These are phyloP conservation scores for Pythium brassicae DNA, from an alignment of 352 stramenopile genomes.

Conservation along the genomic window DNA sequence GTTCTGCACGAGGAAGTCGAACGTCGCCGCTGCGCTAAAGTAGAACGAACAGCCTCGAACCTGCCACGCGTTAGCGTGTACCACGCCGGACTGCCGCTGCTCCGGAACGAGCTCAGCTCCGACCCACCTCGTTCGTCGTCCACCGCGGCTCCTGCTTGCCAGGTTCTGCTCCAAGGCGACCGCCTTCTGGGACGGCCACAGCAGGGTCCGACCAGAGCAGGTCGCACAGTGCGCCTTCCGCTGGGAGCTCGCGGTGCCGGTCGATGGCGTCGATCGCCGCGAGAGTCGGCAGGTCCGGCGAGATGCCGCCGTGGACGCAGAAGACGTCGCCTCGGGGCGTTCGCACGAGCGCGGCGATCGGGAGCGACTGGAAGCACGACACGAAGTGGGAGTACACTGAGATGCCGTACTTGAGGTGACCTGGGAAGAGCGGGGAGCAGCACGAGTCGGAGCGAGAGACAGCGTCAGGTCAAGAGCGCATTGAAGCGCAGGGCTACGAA, in stretches of 20 bases:
- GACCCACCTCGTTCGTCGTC: constrained; percentile 26
- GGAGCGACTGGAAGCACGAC: constrained; percentile 72
- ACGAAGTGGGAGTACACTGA: constrained; percentile 81
- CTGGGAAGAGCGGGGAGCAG: constrained; percentile 7
- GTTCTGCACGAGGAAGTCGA: constrained; percentile 69
- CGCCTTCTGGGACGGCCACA: constrained; percentile 14
- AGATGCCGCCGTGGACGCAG: constrained; percentile 72
- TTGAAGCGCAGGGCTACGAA: no score
- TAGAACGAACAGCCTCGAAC: constrained; percentile 79
- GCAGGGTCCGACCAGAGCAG: constrained; percentile 70
- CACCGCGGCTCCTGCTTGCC: constrained; percentile 15
- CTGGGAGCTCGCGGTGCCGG: constrained; percentile 56
- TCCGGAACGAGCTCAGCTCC: no score
- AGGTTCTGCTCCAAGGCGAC: neutral
- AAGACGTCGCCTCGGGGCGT: constrained; percentile 49
- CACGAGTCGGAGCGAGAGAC: no score
- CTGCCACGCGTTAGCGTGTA: constrained; percentile 11
- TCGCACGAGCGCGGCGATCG: constrained; percentile 47
- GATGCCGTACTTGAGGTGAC: constrained; percentile 72
- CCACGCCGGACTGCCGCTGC: neutral
- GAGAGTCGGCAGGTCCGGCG: constrained; percentile 43
- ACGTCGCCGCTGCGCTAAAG: constrained; percentile 81
- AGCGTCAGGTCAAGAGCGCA: no score
- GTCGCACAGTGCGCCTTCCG: constrained; percentile 60
- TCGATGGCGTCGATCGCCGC: constrained; percentile 58